These are phyloP conservation scores for Lepraria neglecta DNA, from an alignment of 495 filamentous ascomycete genomes.

Conservation along the genomic window DNA sequence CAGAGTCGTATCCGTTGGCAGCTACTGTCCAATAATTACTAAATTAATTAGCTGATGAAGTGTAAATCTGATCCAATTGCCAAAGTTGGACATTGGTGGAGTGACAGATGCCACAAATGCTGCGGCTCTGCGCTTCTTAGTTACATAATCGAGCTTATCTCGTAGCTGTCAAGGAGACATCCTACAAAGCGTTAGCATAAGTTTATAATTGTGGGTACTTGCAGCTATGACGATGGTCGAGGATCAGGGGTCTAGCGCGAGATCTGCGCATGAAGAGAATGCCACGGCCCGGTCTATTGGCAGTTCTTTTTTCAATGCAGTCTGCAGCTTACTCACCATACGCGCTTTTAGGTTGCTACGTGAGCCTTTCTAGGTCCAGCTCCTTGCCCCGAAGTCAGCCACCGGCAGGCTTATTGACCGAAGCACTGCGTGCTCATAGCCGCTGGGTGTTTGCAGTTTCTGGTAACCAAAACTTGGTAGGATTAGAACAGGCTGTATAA, in stretches of 20 bases:
- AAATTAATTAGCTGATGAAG: no score
- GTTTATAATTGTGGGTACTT: constrained; percentile 6
- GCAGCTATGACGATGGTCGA: background rate
- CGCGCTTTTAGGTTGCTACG: background rate
- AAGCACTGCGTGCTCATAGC: background rate
- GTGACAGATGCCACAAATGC: background rate
- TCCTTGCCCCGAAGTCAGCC: background rate
- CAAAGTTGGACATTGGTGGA: background rate
- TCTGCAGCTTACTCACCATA: constrained; percentile 16
- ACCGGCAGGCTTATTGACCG: background rate
- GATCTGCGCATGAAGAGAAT: constrained; percentile 16
- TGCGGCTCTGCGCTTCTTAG: constrained; percentile 14
- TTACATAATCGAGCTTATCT: constrained; percentile 12
- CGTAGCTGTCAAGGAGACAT: background rate
- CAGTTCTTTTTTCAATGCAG: constrained; percentile 6
- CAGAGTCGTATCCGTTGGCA: no score
- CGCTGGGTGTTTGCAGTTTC: no score
- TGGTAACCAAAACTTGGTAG: background rate
- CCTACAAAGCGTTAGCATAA: background rate
- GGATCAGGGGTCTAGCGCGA: constrained; percentile 1
- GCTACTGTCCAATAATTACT: no score
- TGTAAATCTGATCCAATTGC: background rate
- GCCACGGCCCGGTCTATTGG: constrained; percentile 12
- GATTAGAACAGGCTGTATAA: background rate
- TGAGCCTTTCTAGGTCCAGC: no score